These are phyloP conservation scores for Trichoderma reesei DNA, from an alignment of 495 filamentous ascomycete species.

Conservation along the genomic window DNA sequence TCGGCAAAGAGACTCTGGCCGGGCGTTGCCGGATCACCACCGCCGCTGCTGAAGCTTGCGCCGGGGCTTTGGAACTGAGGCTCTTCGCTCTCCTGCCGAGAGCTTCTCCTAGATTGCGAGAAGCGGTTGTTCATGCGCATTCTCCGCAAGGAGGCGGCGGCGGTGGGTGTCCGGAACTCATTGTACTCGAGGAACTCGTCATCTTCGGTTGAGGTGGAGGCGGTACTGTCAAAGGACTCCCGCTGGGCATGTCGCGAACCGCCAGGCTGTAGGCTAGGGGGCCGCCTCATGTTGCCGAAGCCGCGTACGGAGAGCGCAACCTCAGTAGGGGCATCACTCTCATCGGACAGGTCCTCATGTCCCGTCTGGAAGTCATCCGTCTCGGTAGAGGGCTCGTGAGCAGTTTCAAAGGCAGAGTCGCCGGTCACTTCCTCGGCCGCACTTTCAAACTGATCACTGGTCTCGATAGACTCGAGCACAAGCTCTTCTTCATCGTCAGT, in stretches of 20 bases:
- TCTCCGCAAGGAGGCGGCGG: constrained; percentile 51
- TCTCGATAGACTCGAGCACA: background rate
- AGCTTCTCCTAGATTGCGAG: constrained; percentile 38
- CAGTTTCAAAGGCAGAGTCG: constrained; percentile 78
- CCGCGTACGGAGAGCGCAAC: constrained; percentile 57
- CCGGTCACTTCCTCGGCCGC: constrained; percentile 60
- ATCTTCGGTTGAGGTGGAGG: constrained; percentile 79
- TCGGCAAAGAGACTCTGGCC: constrained; percentile 86
- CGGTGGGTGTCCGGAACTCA: constrained; percentile 48
- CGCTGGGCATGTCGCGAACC: constrained; percentile 25
- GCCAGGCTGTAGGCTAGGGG: constrained; percentile 15
- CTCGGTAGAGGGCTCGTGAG: constrained; percentile 73
- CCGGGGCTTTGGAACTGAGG: constrained; percentile 37
- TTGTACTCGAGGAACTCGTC: constrained; percentile 40
- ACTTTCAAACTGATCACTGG: constrained; percentile 66
- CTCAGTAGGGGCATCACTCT: constrained; percentile 76
- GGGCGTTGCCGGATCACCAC: constrained; percentile 42
- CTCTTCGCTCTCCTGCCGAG: constrained; percentile 57
- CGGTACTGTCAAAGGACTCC: constrained; percentile 73
- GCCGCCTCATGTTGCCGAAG: constrained; percentile 30
- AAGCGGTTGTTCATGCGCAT: constrained; percentile 56
- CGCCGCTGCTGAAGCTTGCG: constrained; percentile 25
- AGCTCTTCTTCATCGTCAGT: background rate
- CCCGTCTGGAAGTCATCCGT: constrained; percentile 94
- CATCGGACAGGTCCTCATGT: constrained; percentile 70